Evolutionary conservation across 2,329 filamentous ascomycete genomes (phyloP).

Genomic region (Aspergillus sp.): DNA sequence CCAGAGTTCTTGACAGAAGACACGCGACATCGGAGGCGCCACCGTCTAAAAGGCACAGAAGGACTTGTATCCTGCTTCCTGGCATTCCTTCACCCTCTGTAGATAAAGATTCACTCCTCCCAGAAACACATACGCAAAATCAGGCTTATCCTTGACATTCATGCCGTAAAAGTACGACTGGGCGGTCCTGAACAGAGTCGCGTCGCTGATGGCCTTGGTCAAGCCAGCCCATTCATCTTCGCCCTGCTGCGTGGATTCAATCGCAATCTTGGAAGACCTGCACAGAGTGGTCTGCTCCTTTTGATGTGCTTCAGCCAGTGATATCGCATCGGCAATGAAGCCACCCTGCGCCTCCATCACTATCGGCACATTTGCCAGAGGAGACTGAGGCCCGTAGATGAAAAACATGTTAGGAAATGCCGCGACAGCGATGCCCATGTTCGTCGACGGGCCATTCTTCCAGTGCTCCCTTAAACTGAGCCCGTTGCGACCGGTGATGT

Average conservation of each 20-base stretch:
- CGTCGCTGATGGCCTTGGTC: background rate
- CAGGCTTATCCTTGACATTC: background rate
- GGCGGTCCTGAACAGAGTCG: background rate
- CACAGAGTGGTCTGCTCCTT: background rate
- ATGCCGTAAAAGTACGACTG: background rate
- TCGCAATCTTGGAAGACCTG: background rate
- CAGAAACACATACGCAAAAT: background rate
- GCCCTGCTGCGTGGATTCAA: slow-evolving; percentile 9
- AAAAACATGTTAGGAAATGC: slow-evolving; percentile 50
- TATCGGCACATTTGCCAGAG: slow-evolving; percentile 35
- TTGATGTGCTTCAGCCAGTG: background rate
- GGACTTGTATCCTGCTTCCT: background rate
- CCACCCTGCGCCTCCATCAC: slow-evolving; percentile 31
- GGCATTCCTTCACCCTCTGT: background rate
- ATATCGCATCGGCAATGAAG: background rate
- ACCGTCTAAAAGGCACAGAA: background rate
- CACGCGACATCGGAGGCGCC: too few species aligned
- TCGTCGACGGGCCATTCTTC: slow-evolving; percentile 27
- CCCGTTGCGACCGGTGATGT: slow-evolving; percentile 29
- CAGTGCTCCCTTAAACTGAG: background rate
- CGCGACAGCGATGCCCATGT: background rate
- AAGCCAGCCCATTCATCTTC: background rate
- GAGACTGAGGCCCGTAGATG: slow-evolving; percentile 39
- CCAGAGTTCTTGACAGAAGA: too few species aligned
- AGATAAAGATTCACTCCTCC: background rate